Evolutionary conservation across 2,329 filamentous ascomycete genomes (phyloP).

Genomic region (Cercospora sojina): DNA sequence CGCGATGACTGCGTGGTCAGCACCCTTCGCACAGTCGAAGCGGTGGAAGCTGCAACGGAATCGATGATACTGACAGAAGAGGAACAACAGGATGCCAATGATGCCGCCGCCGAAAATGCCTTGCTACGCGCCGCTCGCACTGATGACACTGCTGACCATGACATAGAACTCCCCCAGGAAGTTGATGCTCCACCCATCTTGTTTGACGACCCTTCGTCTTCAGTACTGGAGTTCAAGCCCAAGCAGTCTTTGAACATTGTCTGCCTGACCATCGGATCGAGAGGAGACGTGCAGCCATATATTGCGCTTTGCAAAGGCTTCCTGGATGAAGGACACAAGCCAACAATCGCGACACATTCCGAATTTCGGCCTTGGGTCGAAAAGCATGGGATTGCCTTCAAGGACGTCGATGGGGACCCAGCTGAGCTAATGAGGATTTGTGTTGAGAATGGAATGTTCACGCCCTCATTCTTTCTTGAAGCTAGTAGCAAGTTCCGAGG

Average conservation of each 20-base stretch:
- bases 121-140: constrained; percentile 72
- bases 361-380: constrained; percentile 90
- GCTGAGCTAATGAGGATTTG: constrained; percentile 93
- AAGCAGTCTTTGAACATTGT: constrained; percentile 76
- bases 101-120: constrained; percentile 74
- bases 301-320: constrained; percentile 93
- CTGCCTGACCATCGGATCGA: constrained; percentile 91
- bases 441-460: constrained; percentile 97
- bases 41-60: constrained; percentile 67
- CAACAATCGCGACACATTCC: constrained; percentile 84
- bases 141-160: constrained; percentile 44
- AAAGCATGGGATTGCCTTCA: constrained; percentile 91
- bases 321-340: constrained; percentile 79
- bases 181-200: constrained; percentile 69
- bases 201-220: constrained; percentile 86
- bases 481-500: constrained; percentile 83
- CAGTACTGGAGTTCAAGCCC: constrained; percentile 89
- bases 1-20: constrained; percentile 89
- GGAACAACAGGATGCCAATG: constrained; percentile 68
- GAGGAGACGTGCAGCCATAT: constrained; percentile 95
- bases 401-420: constrained; percentile 83
- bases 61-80: constrained; percentile 66
- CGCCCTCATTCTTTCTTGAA: constrained; percentile 82
- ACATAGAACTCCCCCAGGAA: constrained; percentile 30
- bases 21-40: constrained; percentile 73